Base-by-base conservation (phyloP, 2,329 filamentous ascomycete genomes). In the Hypoxylon sp. region DNA sequence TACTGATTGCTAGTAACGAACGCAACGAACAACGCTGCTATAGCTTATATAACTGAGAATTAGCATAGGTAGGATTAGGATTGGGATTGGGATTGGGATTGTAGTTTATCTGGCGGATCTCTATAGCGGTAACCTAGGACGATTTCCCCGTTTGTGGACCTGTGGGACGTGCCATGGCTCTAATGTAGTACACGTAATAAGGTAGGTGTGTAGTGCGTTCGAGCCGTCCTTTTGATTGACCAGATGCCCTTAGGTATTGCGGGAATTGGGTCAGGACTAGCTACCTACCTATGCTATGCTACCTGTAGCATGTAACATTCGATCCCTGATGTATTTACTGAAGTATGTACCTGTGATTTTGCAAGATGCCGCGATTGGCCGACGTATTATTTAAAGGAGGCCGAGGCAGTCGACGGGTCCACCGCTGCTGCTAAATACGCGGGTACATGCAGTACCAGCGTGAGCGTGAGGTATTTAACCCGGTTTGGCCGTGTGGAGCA, bases 61-160 rank as follows among this genome's bases (percentile, higher is more conserved):
- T n/a, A 4, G 13, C 35, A 37, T 37, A 14, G 50, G 55, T 27
- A 27, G 27, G 37, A 30, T 44, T 7, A n/a, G 35, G 13, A 25
- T 17, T 25, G 58, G 40, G 17, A 44, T 54, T 56, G 56, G 22
- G 42, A 25, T 48, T 20, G 22, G 25, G 31, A 25, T 17, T 25
- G 64, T 70, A 64, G 62, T 64, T 63, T 58, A 71, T 71, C 68
- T 71, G 37, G 65, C 61, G 58, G 68, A 68, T 71, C 68, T 71
- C 57, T 68, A 49, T 65, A 63, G 54, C 58, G 68, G 65, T 54
- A 71, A 64, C 59, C 61, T 44, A 64, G 51, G 62, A 54, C 55
- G 62, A 64, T 68, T 68, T 64, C 65, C 68, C 65, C 56, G 61
- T 61, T 64, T 61, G 69, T 61, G 62, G 69, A 44, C 66, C 68